Conservation (phyloP, 495 filamentous ascomycete genomes). For the Tuber umbilicatum region DNA sequence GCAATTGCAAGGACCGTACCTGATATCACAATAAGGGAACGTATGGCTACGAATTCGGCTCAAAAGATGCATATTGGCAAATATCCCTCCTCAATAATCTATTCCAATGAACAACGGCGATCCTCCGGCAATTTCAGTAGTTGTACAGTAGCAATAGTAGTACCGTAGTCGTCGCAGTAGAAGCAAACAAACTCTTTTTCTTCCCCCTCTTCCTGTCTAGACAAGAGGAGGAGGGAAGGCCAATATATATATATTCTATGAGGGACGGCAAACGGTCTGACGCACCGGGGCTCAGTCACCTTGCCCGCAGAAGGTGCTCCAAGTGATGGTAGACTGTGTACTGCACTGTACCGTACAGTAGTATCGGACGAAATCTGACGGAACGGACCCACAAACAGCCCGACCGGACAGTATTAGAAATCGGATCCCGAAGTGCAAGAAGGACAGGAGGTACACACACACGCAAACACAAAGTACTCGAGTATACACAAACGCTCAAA, state of each 20-base stretch:
- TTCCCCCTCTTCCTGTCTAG: background rate
- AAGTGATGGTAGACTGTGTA: too few species aligned
- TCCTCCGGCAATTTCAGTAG: background rate
- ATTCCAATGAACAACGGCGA: background rate
- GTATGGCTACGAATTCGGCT: constrained; percentile 36
- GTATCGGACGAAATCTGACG: background rate
- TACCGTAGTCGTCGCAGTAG: background rate
- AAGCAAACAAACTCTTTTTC: background rate
- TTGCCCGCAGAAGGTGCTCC: background rate
- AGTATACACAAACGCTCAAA: background rate
- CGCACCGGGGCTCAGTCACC: background rate
- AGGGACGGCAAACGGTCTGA: background rate
- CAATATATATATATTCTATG: background rate
- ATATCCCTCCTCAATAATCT: background rate
- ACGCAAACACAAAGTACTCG: background rate
- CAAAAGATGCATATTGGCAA: constrained; percentile 33
- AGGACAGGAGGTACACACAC: background rate
- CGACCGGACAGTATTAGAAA: background rate
- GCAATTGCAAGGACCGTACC: constrained; percentile 18
- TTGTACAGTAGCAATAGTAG: background rate
- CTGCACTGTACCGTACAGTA: too few species aligned
- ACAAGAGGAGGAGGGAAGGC: background rate
- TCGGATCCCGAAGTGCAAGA: background rate
- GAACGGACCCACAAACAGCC: background rate
- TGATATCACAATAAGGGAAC: constrained; percentile 39